Evolutionary conservation across 495 filamentous ascomycete species (phyloP).

Genomic region (Tuber melanosporum): DNA sequence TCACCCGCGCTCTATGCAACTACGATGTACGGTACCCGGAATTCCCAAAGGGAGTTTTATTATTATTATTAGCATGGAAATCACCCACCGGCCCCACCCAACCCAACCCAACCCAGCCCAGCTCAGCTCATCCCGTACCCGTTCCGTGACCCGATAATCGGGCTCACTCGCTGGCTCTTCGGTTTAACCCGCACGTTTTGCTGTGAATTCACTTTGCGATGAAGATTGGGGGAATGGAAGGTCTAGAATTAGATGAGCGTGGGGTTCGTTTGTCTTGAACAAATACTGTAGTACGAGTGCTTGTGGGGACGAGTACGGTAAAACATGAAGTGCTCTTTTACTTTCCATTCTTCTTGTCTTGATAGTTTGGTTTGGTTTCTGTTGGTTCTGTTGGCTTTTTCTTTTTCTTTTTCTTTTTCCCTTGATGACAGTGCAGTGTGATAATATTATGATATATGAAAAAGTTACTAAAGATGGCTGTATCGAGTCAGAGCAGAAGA

Average conservation of each 20-base stretch:
- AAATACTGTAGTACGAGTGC: too few relatives aligned
- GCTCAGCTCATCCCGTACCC: not conserved
- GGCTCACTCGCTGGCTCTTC: not conserved
- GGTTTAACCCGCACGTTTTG: not conserved
- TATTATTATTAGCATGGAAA: not conserved
- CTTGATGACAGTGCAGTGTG: not conserved
- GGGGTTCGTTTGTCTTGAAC: not conserved
- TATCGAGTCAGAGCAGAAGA: not conserved
- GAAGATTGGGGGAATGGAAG: not conserved
- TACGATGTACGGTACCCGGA: not conserved
- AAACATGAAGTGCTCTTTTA: not conserved
- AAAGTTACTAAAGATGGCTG: not conserved
- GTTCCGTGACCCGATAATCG: not conserved
- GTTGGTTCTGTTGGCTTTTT: conserved; percentile 4
- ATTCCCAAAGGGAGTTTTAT: not conserved
- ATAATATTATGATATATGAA: not conserved
- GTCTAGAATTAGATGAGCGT: not conserved
- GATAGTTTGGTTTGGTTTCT: not conserved
- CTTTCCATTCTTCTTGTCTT: not conserved
- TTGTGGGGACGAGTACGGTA: not conserved
- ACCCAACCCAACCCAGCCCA: not conserved
- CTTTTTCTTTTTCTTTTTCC: not conserved
- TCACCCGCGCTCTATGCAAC: not conserved
- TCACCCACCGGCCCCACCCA: not conserved
- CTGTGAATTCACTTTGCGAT: not conserved